Base-by-base conservation (phyloP, 768 basidiomycete species). In the Dentipellis fragilis region DNA sequence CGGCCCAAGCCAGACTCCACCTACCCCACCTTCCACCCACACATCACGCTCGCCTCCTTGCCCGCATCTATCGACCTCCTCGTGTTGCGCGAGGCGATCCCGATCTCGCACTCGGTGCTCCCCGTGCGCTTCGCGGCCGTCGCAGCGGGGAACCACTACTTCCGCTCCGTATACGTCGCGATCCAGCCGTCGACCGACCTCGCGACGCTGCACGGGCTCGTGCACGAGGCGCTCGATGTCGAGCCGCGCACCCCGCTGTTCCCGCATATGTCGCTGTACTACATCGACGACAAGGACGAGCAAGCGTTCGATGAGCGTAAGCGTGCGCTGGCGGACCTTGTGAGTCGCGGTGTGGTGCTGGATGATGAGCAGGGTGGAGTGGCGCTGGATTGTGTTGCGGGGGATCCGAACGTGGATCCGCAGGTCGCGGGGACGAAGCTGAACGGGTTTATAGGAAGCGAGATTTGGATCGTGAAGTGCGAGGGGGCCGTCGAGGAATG, bases 251-350 rank as follows among this genome's bases (percentile, higher is more conserved):
- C 85, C 1, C 84, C 85, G 0, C 67, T 72, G 37, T 85, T 80
- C 58, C 84, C 87, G 7, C 89, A 91, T 66, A 58, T 89, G 59
- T 90, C 89, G 37, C 61, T 91, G 57, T 83, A 79, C 63, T 91
- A 91, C 64, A 81, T 89, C 57, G 73, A 72, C 23, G 81, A 89
- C 56, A 73, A 75, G n/a, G 87, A 89, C 58, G 75, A 75, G 3
- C 72, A 70, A 7, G 78, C 84, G 66, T 78, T 87, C 46, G 69
- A 71, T 19, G 72, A 64, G 58, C 78, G 77, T 42, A 72, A 75
- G 39, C 67, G 73, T 23, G 69, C 71, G 57, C 68, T 86, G 61
- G 61, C 67, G 57, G 63, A 68, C 11, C 29, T 29, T 29, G 29
- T 29, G 29, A 29, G 29, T 29, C 58, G 65, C 1, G 69, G 74